Evolutionary conservation across 345 rosid species (phyloP), one percentile per base, ranked within the genome.

Genomic region (Murraya koenigii): DNA sequence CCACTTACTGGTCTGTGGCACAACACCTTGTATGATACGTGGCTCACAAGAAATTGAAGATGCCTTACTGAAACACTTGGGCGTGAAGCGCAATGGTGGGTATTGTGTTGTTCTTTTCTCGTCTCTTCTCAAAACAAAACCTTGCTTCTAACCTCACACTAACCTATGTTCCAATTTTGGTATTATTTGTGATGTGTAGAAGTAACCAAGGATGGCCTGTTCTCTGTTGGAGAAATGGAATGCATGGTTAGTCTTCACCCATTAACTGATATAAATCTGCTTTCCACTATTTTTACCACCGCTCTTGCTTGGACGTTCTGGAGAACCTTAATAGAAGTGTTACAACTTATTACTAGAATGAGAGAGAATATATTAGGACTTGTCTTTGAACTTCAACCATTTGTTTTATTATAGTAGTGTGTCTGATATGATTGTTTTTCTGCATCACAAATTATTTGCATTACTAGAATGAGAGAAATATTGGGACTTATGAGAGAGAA

Each of bases 201-300:
- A 84, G 98, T 97, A 63, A 97, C 99, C 44, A 93, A 93, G 89
- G 99, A 97, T 87, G 99, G 99, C 58, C 84, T 97, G 78, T 97
- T 97, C 89, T 93, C 99, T 23, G 94, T 97, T 74, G 99, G 98
- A 75, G 98, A 97, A 86, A 97, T 97, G 99, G 99, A 97, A 85
- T 97, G 99, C 87, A 97, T 97, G 99, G 98, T 97, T 79, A 78
- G 85, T 71, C 54, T 54, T 71, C 38, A 44, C 74, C 39, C 67
- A 77, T 71, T n/a, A 61, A 58, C n/a, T 65, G n/a, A 20, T 76
- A 35, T 26, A 58, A 67, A 79, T 35, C 28, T 47, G 23, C 15
- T 44, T 44, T 65, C 60, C 64, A 59, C 60, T 65, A 60, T 22
- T 36, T 36, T 35, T 67, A 55, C 68, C 30, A 35, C 2, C 70